phyloP scores from a whole-genome alignment of 2,329 filamentous ascomycete genomes.

The Colletotrichum falcatum region DNA sequence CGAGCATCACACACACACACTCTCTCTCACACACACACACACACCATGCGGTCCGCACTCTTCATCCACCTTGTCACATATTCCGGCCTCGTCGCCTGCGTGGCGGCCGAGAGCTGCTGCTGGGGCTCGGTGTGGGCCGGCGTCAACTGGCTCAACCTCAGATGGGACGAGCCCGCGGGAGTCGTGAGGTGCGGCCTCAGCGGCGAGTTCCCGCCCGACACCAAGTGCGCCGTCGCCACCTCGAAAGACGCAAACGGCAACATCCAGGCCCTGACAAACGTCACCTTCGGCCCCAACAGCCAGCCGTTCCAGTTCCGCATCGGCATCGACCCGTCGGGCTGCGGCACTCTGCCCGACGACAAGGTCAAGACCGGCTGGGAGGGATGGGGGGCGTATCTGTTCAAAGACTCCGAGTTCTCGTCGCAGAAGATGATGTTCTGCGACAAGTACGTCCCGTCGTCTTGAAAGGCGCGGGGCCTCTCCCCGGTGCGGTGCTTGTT shows the following conservation, averaged over 20 bases:
- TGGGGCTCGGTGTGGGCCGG: constrained; percentile 5
- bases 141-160: constrained; percentile 5
- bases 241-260: constrained; percentile 15
- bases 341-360: constrained; percentile 8
- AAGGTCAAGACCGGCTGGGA: constrained; percentile 25
- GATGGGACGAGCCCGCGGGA: constrained; percentile 17
- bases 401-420: background rate
- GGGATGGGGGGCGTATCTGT: constrained; percentile 23
- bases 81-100: background rate
- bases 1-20: no score
- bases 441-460: background rate
- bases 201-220: background rate
- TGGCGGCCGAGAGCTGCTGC: constrained; percentile 15
- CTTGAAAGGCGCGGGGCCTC: background rate
- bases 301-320: constrained; percentile 22
- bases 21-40: no score
- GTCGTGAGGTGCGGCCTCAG: constrained; percentile 19
- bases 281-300: constrained; percentile 7
- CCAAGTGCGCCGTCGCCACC: constrained; percentile 14
- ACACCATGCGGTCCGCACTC: constrained; percentile 3
- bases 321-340: constrained; percentile 18
- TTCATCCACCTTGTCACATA: background rate
- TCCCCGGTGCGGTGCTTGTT: background rate
- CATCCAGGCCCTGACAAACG: constrained; percentile 22
- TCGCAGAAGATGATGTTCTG: background rate